Base-by-base conservation (phyloP, 1,284 basidiomycete species). In the Leccinum ambiguum region DNA sequence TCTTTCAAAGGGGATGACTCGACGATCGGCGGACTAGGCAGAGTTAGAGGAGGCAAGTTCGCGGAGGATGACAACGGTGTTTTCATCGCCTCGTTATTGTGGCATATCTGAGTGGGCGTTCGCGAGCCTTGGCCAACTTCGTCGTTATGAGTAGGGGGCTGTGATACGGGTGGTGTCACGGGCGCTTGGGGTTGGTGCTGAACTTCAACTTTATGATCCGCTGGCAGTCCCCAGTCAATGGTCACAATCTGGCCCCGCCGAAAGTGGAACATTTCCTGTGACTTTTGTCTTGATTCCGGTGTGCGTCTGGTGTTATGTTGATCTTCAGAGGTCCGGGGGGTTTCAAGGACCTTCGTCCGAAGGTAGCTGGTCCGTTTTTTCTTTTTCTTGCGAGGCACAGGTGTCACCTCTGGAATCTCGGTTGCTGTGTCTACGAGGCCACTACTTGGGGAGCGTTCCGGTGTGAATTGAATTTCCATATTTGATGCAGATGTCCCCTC, bases 191-290 rank as follows among this genome's bases (percentile, higher is more conserved):
- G 36, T 53, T 36, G 45, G 13, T 13, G n/a, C 23, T 33, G 48
- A 39, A 41, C n/a, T 41, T 50, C 48, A 4, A 14, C 18, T 33
- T 50, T 8, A 14, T 14, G n/a, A 21, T 61, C 59, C 7, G 18
- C n/a, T 18, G 45, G 45, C 9, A 30, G 21, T 8, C 36, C 54
- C 13, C 45, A 9, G 11, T 59, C 59, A 3, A 63, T 14, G 2
- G 53, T 41, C 6, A 75, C 73, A 0, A 76, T 60, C 59, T 67
- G 64, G 0, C 73, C 74, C 1, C 63, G 65, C 56, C 65, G 66
- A 7, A 74, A 59, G 23, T 72, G 67, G 16, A 67, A 67, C 53
- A 45, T 72, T 11, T 43, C n/a, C 8, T 30, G 36, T 1, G 59
- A 6, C 3, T 13, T 48, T 18, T 11, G 18, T 21, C 36, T 66